Base-by-base conservation (phyloP, 2,329 filamentous ascomycete genomes). In the Claviceps capensis region DNA sequence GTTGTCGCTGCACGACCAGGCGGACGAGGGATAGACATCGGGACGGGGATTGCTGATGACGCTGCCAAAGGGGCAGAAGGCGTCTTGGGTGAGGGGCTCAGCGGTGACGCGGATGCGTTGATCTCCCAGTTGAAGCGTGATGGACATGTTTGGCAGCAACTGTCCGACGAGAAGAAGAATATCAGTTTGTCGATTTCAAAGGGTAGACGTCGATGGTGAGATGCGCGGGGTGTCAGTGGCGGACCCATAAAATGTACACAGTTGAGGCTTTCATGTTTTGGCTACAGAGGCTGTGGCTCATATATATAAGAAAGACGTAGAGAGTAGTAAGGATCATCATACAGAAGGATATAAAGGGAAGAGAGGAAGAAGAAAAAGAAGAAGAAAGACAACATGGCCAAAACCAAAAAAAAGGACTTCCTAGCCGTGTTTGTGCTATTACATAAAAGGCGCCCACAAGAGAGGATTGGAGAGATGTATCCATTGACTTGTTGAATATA, bases 61-160 rank as follows among this genome's bases (percentile, higher is more conserved):
- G 52, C 86, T 83, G 64, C 93, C 93, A 67, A 94, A 98, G 44
- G 79, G 75, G 14, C 81, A 73, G 68, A 96, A 97, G 50, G 78
- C 70, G 4, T 74, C 70, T 46, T 78, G 76, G 8, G 81, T 85
- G 50, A 96, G 78, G n/a, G 81, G 79, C 58, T 76, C 71, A 8
- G 85, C 77, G 23, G 72, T 72, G 58, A 93, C 51, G 19, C 57
- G 53, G 46, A 69, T 49, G 8, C 54, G 54, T 14, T 59, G 40
- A 41, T 56, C 46, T 42, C 54, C 63, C 22, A 63, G 53, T 34
- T 60, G 52, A 19, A 65, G 48, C 22, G 53, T 62, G 16, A 65
- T 38, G 14, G 60, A 53, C 63, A 66, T 67, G 30, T 11, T 19
- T 52, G 50, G 11, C n/a, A 23, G 47, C 14, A 11, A n/a, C 3